Conservation (phyloP, 2,329 filamentous ascomycete genomes). For the Amauroascus verrucosus region DNA sequence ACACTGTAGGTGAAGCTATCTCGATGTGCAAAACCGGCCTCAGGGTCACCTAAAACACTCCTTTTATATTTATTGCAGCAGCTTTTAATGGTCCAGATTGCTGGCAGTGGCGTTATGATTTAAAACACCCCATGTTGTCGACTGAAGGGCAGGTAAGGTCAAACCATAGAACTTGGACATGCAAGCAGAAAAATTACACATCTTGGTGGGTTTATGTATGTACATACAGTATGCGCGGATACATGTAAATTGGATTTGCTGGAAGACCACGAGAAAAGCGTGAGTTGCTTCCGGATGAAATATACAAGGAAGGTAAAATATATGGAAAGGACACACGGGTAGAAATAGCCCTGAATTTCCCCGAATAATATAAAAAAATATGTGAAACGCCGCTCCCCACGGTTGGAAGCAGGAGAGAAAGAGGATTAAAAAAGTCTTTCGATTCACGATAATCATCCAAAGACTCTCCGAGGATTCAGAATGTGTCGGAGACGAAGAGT, state of each 20-base stretch:
- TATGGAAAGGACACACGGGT: conserved; percentile 8
- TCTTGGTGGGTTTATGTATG: background rate
- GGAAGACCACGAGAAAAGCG: background rate
- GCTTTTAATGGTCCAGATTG: too few relatives aligned
- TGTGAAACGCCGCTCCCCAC: background rate
- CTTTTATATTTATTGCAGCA: too few relatives aligned
- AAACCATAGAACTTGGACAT: too few relatives aligned
- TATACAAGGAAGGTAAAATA: too few relatives aligned
- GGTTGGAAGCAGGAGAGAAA: background rate
- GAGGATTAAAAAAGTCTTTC: conserved; percentile 5
- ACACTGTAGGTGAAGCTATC: too few relatives aligned
- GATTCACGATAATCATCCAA: background rate
- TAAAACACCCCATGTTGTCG: too few relatives aligned
- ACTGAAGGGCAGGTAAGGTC: too few relatives aligned
- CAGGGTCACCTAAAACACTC: too few relatives aligned
- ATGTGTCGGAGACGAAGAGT: background rate
- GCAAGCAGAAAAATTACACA: too few relatives aligned
- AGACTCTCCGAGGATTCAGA: background rate
- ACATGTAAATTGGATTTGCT: background rate
- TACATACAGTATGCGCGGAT: background rate
- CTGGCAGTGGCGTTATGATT: too few relatives aligned
- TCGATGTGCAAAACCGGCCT: too few relatives aligned
- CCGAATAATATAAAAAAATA: background rate
- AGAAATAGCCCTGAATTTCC: conserved; percentile 8
- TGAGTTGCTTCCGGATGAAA: conserved; percentile 1